Conservation (phyloP, 257 asterid genomes). For the Solanum piurae region DNA sequence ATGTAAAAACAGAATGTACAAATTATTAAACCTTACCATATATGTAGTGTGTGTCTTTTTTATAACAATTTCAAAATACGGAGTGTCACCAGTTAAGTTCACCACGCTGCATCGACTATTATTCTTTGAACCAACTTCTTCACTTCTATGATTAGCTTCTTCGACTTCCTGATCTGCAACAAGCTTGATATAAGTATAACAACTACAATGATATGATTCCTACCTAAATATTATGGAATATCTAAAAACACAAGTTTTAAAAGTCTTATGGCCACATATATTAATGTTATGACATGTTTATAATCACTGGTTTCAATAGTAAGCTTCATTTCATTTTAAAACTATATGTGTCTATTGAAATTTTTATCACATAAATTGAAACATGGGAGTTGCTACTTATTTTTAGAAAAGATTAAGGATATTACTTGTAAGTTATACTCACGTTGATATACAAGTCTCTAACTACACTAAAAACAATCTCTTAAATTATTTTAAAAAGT, state of each 20-base stretch:
- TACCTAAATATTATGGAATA: background rate
- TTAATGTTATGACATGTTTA: background rate
- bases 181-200: background rate
- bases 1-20: background rate
- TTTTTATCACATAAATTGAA: too few relatives aligned
- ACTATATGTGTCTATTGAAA: background rate
- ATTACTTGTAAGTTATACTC: background rate
- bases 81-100: background rate
- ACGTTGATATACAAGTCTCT: background rate
- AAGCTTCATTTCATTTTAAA: background rate
- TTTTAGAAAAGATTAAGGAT: background rate
- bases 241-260: background rate
- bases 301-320: background rate
- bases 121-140: background rate
- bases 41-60: background rate
- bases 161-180: background rate
- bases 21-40: background rate
- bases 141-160: background rate
- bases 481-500: background rate
- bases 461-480: background rate
- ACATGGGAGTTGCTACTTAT: background rate
- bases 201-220: background rate
- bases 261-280: too few relatives aligned
- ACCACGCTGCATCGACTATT: background rate
- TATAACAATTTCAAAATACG: background rate